Percentiles rank a stretch among this genome's conserved stretches.
These are phyloP conservation scores for Xylaria longipes DNA, from an alignment of 495 filamentous ascomycete species.

Conservation along the genomic window DNA sequence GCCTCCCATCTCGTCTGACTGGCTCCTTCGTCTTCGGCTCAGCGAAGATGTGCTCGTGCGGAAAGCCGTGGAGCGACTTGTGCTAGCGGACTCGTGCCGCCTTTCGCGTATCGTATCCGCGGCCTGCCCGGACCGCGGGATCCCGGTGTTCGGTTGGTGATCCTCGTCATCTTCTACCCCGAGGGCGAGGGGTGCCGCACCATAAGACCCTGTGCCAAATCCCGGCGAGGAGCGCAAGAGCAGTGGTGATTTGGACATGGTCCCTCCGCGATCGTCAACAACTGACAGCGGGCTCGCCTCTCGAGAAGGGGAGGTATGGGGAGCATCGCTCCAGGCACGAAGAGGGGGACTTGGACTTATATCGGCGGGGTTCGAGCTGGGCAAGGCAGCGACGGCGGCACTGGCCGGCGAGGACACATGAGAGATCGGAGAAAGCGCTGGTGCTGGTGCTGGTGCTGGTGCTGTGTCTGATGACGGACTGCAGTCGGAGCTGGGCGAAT, in stretches of 20 bases:
- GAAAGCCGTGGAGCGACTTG: constrained; percentile 25
- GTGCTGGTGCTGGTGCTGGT: neutral
- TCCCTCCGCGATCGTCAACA: constrained; percentile 28
- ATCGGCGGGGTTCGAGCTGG: constrained; percentile 9
- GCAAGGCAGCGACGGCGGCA: neutral
- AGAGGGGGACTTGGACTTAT: constrained; percentile 33
- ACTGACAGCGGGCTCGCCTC: constrained; percentile 33
- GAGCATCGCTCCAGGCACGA: constrained; percentile 37
- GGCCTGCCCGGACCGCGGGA: constrained; percentile 24
- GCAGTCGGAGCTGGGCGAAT: constrained; percentile 16
- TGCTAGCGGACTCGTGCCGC: constrained; percentile 30
- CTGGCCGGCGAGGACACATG: neutral
- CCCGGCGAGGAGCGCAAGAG: constrained; percentile 66
- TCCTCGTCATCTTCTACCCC: constrained; percentile 31
- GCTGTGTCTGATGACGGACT: constrained; percentile 8
- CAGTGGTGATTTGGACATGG: constrained; percentile 63
- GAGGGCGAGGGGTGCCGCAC: constrained; percentile 31
- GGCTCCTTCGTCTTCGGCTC: constrained; percentile 36
- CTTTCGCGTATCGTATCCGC: constrained; percentile 25
- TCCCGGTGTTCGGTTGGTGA: constrained; percentile 11
- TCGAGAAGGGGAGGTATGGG: constrained; percentile 27
- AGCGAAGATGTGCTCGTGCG: constrained; percentile 34
- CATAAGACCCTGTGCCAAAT: constrained; percentile 43
- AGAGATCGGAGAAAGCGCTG: neutral
- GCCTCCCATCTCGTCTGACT: constrained; percentile 50